A percentile compares a stretch with the other conserved stretches of the same genome.
Conservation (phyloP, 495 filamentous ascomycete species). For the Gamarada debralockiae region DNA sequence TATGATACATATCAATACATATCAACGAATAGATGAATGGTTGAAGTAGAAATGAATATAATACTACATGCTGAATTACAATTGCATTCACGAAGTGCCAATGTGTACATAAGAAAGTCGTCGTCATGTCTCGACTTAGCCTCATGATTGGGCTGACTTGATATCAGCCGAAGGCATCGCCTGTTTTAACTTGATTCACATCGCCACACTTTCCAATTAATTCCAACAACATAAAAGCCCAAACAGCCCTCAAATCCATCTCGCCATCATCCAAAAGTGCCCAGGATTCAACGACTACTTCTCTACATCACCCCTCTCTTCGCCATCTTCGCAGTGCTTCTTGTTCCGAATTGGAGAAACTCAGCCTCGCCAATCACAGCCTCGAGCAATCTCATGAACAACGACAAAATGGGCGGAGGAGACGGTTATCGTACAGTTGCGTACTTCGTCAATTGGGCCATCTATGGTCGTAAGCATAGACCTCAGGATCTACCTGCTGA, state of each 20-base stretch:
- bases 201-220: background rate
- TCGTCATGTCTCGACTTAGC: constrained; percentile 9
- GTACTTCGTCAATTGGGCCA: constrained; percentile 87
- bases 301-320: constrained; percentile 4
- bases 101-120: background rate
- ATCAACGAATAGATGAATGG: too few relatives aligned
- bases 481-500: constrained; percentile 84
- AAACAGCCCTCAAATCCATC: background rate
- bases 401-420: constrained; percentile 40
- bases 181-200: background rate
- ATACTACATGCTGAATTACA: too few relatives aligned
- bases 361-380: background rate
- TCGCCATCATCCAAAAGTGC: constrained; percentile 10
- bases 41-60: too few relatives aligned
- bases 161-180: background rate
- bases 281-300: background rate
- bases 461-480: constrained; percentile 83
- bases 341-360: constrained; percentile 8
- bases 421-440: constrained; percentile 59
- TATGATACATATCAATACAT: too few relatives aligned
- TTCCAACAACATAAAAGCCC: background rate
- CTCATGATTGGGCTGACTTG: constrained; percentile 9
- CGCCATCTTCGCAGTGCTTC: constrained; percentile 7
- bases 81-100: too few relatives aligned
- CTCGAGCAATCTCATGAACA: background rate